phyloP scores from a whole-genome alignment of 805 yeast genomes.

The Phaffomyces opuntiae region DNA sequence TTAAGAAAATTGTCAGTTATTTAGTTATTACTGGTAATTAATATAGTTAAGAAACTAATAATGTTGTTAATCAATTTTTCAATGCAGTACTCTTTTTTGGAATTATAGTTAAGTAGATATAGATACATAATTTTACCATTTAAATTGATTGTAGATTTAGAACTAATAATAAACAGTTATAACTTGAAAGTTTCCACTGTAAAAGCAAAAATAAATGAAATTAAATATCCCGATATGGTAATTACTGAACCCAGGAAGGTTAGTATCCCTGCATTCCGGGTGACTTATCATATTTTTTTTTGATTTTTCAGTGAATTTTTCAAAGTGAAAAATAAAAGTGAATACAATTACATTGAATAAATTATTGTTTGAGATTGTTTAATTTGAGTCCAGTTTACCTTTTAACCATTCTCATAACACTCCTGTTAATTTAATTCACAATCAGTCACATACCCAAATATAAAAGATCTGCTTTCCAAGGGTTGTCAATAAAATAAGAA shows the following conservation, averaged over 20 bases:
- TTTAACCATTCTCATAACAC: too few species aligned
- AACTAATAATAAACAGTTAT: too few species aligned
- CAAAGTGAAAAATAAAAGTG: conserved; percentile 6
- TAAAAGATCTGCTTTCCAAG: neutral
- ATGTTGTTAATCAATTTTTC: too few species aligned
- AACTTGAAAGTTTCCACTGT: too few species aligned
- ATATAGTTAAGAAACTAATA: too few species aligned
- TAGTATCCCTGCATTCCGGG: neutral
- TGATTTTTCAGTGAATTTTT: neutral
- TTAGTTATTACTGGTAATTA: too few species aligned
- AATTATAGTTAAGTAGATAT: neutral
- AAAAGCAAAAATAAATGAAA: too few species aligned
- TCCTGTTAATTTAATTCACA: neutral
- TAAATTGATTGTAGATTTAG: too few species aligned
- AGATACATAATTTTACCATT: too few species aligned
- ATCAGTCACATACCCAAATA: neutral
- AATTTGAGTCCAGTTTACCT: neutral
- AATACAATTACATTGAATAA: neutral
- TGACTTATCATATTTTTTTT: neutral
- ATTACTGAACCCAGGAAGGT: neutral
- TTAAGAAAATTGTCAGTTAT: too few species aligned
- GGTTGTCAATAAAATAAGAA: neutral
- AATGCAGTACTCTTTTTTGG: neutral
- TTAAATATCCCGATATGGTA: neutral
- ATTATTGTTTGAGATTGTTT: neutral